Evolutionary conservation across 2,329 filamentous ascomycete genomes (phyloP), one percentile per base, ranked within the genome.

Genomic region (Stagonosporopsis cucurbitacearum): DNA sequence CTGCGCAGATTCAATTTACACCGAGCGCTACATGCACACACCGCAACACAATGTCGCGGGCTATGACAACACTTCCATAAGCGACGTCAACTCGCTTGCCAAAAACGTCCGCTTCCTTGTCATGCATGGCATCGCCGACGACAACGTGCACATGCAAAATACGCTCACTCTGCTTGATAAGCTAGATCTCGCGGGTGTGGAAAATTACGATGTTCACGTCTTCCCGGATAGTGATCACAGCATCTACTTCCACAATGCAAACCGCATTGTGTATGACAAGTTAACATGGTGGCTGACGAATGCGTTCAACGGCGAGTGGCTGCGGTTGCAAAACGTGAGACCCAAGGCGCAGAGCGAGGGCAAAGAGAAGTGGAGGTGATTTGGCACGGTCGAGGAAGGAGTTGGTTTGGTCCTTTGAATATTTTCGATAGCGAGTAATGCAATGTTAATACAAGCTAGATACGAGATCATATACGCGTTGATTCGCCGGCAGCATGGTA

Each of bases 141-240:
- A 99, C 77, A 99, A 99, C 68, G 95, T 99, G 12, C 96, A 99
- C 75, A 87, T 96, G 76, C 96, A 99, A 76, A 98, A 96, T 75
- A 92, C 93, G 0, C 83, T 98, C 54, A 90, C 88, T 1, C 78
- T 99, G 59, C 81, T 99, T 42, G 96, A 99, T 74, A 88, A 88
- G 66, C 82, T 99, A 40, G 91, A 99, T 77, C 69, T 96, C 48
- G 88, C 82, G 0, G 85, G 86, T 12, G 85, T 97, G 3, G 88
- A 94, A 75, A 99, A 99, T 70, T 99, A 98, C 68, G 95, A 99
- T 71, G 87, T 99, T 12, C 94, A 98, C 74, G 87, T 98, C 52
- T 99, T 96, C 77, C 95, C 95, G 0, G 95, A 99, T 74, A 96
- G 91, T 50, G 92, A 99, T 77, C 95, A 99, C 75, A 86, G 89